Evolutionary conservation across 1,284 basidiomycete species (phyloP).

Genomic region (Schizophyllum amplum): DNA sequence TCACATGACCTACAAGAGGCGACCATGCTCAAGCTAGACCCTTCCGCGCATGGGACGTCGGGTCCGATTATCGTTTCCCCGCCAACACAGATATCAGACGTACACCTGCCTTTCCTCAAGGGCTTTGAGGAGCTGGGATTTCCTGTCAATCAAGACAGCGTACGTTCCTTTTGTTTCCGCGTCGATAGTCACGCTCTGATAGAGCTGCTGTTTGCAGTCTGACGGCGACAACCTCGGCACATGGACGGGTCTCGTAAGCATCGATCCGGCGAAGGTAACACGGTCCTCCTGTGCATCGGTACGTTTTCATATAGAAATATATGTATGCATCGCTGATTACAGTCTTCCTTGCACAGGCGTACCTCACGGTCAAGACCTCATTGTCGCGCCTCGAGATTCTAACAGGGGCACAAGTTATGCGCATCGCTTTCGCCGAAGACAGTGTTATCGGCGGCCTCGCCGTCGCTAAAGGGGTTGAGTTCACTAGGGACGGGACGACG

Average conservation of each 20-base stretch:
- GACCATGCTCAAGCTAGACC: neutral
- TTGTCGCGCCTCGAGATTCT: neutral
- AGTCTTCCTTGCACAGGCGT: neutral
- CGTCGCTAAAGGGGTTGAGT: neutral
- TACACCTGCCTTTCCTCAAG: neutral
- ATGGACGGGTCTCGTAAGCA: neutral
- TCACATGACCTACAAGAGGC: neutral
- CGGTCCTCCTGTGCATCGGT: neutral
- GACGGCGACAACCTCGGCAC: neutral
- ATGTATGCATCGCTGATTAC: neutral
- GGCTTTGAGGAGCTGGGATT: neutral
- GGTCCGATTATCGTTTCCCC: neutral
- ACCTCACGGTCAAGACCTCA: neutral
- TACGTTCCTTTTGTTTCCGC: neutral
- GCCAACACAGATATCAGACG: neutral
- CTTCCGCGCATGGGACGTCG: neutral
- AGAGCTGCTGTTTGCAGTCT: neutral
- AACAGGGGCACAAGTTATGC: neutral
- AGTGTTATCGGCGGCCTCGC: neutral
- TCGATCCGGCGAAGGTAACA: neutral
- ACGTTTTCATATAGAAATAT: neutral
- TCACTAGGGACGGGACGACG: neutral
- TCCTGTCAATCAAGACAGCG: neutral
- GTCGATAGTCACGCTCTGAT: neutral
- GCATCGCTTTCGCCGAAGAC: neutral